Evolutionary conservation across 1,139 yeast genomes (phyloP), one percentile per base, ranked within the genome.

Genomic region (Pichia sp.): DNA sequence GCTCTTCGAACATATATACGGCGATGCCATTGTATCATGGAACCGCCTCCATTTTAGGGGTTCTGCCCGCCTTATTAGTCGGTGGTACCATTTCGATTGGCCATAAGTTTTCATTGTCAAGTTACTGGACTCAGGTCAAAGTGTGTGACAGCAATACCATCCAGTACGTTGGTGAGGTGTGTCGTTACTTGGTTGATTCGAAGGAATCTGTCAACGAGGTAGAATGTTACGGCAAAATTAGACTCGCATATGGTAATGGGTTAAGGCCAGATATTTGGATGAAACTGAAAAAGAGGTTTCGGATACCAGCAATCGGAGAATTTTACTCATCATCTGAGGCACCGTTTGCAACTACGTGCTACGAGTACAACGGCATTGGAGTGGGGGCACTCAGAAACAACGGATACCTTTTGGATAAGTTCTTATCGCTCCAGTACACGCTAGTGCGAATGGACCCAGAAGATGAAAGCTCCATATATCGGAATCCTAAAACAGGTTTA

Each of bases 1-100:
- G 70, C 4, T 66, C 72, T 3, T 82, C 88, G 26, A 80, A 79
- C 10, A 84, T 90, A 7, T 87, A 87, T 71, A 88, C 97, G 0
- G 90, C 97, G 3, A 92, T 93, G 98, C 98, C 99, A 0, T 73
- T 93, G 59, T 93, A 92, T 67, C 98, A 93, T 69, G 90, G 97
- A 1, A 92, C 98, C 0, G 97, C 97, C 2, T 87, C 96, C 0
- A 79, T 90, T 72, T 74, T 92, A 57, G 97, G 97, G 4, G 83
- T 87, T 13, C 76, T 93, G 67, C 90, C 96, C 1, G 78, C 86
- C 0, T 73, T 87, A 52, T 75, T 81, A 50, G 61, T 67, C 15
- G 86, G 84, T 54, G 97, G 95, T 10, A 82, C 82, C 1, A 82
- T 87, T 49, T 87, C 95, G 0, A 71, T 92, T 36, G 85, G 95